Conservation (phyloP, 148 eudicot genomes). For the Cornus suecica region DNA sequence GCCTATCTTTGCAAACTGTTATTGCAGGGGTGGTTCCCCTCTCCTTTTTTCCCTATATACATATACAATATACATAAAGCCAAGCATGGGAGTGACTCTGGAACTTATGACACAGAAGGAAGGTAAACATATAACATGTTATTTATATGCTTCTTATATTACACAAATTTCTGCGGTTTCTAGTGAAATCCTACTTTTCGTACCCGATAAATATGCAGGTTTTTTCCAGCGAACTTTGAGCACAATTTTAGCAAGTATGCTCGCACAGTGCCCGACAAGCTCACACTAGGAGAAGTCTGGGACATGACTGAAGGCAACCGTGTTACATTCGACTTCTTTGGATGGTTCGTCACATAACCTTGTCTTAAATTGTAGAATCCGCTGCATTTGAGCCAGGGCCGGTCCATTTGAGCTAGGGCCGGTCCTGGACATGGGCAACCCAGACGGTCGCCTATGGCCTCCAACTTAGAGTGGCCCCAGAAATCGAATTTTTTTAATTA, state of each 20-base stretch:
- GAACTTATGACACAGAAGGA: conserved; percentile 75
- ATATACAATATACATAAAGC: conserved; percentile 56
- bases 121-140: conserved; percentile 33
- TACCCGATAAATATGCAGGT: conserved; percentile 30
- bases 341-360: conserved; percentile 41
- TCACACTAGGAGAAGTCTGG: conserved; percentile 73
- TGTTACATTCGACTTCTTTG: conserved; percentile 56
- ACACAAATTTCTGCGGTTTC: background rate
- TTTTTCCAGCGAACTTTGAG: conserved; percentile 49
- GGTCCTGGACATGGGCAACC: too few relatives aligned
- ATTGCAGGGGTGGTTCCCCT: conserved; percentile 63
- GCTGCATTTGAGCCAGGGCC: too few relatives aligned
- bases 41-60: conserved; percentile 53
- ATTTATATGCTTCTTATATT: background rate
- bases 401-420: too few relatives aligned
- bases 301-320: conserved; percentile 75
- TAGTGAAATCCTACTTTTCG: background rate
- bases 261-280: conserved; percentile 61
- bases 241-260: conserved; percentile 82
- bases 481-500: too few relatives aligned
- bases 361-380: too few relatives aligned
- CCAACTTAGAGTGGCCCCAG: too few relatives aligned
- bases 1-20: background rate
- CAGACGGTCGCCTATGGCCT: too few relatives aligned
- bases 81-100: conserved; percentile 78